Evolutionary conservation across 371 early-diverging fungal species (phyloP).

Genomic region (Mortierella sp.): DNA sequence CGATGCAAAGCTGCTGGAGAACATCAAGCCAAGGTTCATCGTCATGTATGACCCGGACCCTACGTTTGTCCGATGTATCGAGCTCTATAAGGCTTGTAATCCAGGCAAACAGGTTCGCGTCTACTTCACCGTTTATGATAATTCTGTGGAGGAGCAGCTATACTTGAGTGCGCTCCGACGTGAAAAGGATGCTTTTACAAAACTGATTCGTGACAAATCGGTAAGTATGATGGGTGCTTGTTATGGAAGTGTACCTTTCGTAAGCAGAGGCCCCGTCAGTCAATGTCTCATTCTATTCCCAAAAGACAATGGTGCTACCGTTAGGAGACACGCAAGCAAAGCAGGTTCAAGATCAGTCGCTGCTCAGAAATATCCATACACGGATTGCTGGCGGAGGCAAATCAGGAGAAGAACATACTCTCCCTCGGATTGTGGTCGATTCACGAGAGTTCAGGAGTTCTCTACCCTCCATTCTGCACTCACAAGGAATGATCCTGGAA

Average conservation of each 20-base stretch:
- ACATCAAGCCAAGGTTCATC: slow-evolving; percentile 81
- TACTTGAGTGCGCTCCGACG: slow-evolving; percentile 86
- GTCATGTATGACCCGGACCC: slow-evolving; percentile 93
- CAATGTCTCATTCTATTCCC: background rate
- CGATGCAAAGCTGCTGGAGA: slow-evolving; percentile 68
- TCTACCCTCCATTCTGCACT: slow-evolving; percentile 90
- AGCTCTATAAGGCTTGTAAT: slow-evolving; percentile 79
- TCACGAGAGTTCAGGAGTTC: slow-evolving; percentile 95
- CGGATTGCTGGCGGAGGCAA: slow-evolving; percentile 50
- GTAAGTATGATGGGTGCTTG: slow-evolving; percentile 54
- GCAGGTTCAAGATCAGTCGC: slow-evolving; percentile 49
- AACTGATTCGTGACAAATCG: slow-evolving; percentile 90
- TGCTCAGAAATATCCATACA: slow-evolving; percentile 52
- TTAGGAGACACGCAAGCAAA: slow-evolving; percentile 45
- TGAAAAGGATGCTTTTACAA: slow-evolving; percentile 96
- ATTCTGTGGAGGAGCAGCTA: slow-evolving; percentile 95
- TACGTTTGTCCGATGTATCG: slow-evolving; percentile 87
- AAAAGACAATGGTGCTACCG: slow-evolving; percentile 56
- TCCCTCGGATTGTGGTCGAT: slow-evolving; percentile 84
- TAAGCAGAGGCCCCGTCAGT: background rate
- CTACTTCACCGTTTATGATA: slow-evolving; percentile 92
- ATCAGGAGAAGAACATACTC: slow-evolving; percentile 25
- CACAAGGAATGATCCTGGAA: slow-evolving; percentile 77
- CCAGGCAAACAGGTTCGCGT: slow-evolving; percentile 74
- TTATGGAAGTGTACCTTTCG: too few species aligned